Evolutionary conservation across 306 rosid genomes (phyloP).

Genomic region (Ceratonia siliqua): DNA sequence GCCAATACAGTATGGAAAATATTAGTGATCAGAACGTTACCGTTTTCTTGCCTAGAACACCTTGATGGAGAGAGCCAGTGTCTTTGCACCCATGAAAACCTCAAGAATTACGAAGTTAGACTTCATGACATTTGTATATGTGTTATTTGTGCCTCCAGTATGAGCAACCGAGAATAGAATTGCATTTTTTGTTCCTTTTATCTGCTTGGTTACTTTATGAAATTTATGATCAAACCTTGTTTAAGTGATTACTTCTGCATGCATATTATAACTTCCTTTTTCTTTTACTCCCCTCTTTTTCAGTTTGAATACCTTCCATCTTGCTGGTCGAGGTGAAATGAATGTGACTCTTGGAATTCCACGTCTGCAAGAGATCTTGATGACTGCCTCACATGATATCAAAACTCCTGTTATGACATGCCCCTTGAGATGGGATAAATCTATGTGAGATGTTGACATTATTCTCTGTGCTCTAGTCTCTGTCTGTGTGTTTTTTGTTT

Average conservation of each 20-base stretch:
- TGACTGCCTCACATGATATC: conserved; percentile 72
- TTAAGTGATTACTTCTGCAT: background rate
- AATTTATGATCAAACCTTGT: background rate
- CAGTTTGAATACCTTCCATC: conserved; percentile 94
- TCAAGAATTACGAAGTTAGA: background rate
- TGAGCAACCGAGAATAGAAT: background rate
- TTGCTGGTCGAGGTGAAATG: conserved; percentile 97
- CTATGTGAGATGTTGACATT: conserved; percentile 62
- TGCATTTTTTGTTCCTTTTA: conserved; percentile 13
- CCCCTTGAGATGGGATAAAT: conserved; percentile 61
- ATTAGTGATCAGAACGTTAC: background rate
- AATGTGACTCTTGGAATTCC: conserved; percentile 99
- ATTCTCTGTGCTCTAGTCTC: background rate
- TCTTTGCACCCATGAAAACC: background rate
- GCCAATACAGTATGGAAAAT: too few species aligned
- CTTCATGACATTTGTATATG: background rate
- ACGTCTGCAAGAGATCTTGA: conserved; percentile 84
- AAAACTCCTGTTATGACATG: conserved; percentile 95
- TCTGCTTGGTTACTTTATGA: conserved; percentile 5
- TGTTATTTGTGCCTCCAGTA: background rate
- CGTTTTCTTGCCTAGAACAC: background rate
- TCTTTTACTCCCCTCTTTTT: background rate
- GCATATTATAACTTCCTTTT: background rate
- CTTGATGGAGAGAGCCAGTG: background rate
- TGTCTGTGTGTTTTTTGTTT: background rate